Base-by-base conservation (phyloP, 352 stramenopile genomes). In the Phytopythium ostracodes region DNA sequence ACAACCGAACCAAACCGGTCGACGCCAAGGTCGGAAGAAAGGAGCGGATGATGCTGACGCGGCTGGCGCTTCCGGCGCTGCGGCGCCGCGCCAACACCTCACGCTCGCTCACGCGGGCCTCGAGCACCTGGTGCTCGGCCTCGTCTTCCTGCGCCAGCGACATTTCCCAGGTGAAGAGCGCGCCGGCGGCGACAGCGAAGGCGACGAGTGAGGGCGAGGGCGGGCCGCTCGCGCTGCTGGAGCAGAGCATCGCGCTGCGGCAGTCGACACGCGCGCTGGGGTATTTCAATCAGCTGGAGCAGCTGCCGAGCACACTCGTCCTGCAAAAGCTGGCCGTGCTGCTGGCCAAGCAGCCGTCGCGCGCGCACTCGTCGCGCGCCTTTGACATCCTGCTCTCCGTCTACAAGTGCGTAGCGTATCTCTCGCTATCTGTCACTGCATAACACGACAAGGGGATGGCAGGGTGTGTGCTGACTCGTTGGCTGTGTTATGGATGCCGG, bases 291-390 rank as follows among this genome's bases (percentile, higher is more conserved):
- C 62, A 74, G 60, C 63, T 90, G 31, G 53, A 76, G 25, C 56
- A 62, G 29, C 75, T 68, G 8, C 75, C 77, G 24, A 65, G 46
- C 10, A 44, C 63, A 33, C 46, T 42, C 12, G 15, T 83, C 15
- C 42, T 81, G 47, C 78, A 90, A 59, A 81, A 73, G 33, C 66
- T 90, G 18, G 75, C 74, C 11, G 60, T 87, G 31, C 59, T 88
- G 33, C 56, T 89, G 31, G 73, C 80, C 25, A 68, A 80, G 65
- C 75, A 79, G 54, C 70, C 71, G 40, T 72, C 67, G 36, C 61
- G 65, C 15, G 38, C 24, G 2, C 51, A 73, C 27, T 62, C 66
- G 4, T 18, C 71, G 8, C 66, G 58, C 11, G 72, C 74, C 24
- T 76, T 78, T 36, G 72, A 86, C 35, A 67, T 86, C 10, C 60